Base-by-base conservation (phyloP, 352 stramenopile genomes). In the Pythium aristosporum region DNA sequence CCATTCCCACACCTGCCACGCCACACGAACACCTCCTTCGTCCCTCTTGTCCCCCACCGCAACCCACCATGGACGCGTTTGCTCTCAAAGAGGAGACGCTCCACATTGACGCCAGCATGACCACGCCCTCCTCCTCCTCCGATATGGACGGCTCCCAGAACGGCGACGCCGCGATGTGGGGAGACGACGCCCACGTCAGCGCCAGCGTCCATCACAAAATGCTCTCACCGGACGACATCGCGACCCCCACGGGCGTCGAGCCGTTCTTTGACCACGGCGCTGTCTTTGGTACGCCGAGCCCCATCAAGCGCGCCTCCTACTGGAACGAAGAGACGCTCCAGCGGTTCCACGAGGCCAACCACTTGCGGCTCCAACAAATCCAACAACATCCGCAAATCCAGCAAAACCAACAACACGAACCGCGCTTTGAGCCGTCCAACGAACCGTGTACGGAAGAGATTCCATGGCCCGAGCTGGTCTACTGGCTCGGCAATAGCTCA, bases 401-500 rank as follows among this genome's bases (percentile, higher is more conserved):
- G 25, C 25, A 30, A 30, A 30, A 43, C 5, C 46, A 52, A 18
- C 21, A 34, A 7, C 52, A 59, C 20, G 36, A 49, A 7, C 11
- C 52, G 10, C 43, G 49, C 25, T 25, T 68, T 2, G 65, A 72
- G 56, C 65, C 65, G 10, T 61, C 52, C 9, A 59, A 51, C 15
- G 52, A 72, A 20, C 65, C 65, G 5, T 66, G 59, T 21, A 72
- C 50, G 3, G 65, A 67, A 3, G 65, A 72, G 21, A 72, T 72
- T 23, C 65, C 65, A 28, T 72, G 59, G 58, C 20, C 36, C 18
- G 65, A 72, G 18, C 58, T 72, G 21, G 65, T 72, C 15, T 72
- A 62, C 36, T 72, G 65, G 65, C 57, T 72, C 28, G 65, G 65
- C 1, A 57, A 72, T 37, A 39, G 21, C 13, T 48, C 41, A 23